phyloP scores from a whole-genome alignment of 306 rosid genomes.

The Sindora glabra region DNA sequence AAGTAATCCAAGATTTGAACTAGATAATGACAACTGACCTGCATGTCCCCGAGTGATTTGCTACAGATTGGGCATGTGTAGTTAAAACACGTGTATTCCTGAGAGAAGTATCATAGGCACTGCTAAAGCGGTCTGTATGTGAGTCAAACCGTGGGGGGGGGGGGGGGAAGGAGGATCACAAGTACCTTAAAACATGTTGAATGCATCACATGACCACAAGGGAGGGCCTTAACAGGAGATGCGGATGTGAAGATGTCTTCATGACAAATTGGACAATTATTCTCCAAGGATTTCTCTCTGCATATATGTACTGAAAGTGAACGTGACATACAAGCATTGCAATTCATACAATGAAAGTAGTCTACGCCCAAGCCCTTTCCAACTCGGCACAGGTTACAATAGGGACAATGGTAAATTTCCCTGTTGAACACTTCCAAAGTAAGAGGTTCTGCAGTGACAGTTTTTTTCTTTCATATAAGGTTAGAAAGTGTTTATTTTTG shows the following conservation, averaged over 20 bases:
- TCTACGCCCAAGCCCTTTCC: slow-evolving; percentile 94
- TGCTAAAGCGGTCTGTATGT: slow-evolving; percentile 16
- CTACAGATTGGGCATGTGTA: slow-evolving; percentile 91
- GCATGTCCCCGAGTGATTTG: slow-evolving; percentile 97
- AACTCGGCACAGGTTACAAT: slow-evolving; percentile 85
- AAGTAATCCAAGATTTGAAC: slow-evolving; percentile 4
- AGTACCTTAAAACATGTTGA: slow-evolving; percentile 82
- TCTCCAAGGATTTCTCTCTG: slow-evolving; percentile 81
- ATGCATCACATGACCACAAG: slow-evolving; percentile 93
- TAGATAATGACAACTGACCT: slow-evolving; percentile 49
- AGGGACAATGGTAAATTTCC: slow-evolving; percentile 94
- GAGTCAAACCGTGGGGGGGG: not conserved
- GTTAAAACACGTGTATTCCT: slow-evolving; percentile 68
- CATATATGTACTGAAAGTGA: slow-evolving; percentile 60
- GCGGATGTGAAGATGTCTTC: slow-evolving; percentile 82
- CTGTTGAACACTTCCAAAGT: slow-evolving; percentile 38
- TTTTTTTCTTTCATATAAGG: not conserved
- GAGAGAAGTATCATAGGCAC: slow-evolving; percentile 29
- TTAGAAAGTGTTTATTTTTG: too few species aligned
- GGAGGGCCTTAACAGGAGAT: slow-evolving; percentile 74
- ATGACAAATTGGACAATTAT: slow-evolving; percentile 90
- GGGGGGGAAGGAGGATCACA: slow-evolving; percentile 3
- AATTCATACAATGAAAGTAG: slow-evolving; percentile 92
- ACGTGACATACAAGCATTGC: slow-evolving; percentile 93
- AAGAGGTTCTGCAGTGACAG: slow-evolving; percentile 10